Conservation (phyloP, 2,329 filamentous ascomycete species). For the Diaporthe sp. region DNA sequence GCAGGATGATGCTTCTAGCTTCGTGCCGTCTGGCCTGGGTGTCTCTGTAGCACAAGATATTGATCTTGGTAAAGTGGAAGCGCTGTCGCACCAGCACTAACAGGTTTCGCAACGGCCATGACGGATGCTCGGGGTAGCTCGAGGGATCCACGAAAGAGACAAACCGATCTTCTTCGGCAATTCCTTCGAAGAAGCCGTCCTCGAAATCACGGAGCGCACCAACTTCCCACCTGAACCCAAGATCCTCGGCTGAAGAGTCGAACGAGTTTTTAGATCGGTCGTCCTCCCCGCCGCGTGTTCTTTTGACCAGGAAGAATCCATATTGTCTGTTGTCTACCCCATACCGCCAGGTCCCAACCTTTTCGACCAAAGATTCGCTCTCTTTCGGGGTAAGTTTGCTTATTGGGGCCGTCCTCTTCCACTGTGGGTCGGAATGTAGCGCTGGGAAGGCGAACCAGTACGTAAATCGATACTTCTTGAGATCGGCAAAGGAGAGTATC, state of each 20-base stretch:
- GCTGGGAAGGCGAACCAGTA: conserved; percentile 99
- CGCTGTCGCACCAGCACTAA: conserved; percentile 86
- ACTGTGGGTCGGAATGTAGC: conserved; percentile 87
- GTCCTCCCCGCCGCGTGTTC: conserved; percentile 59
- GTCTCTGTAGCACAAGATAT: conserved; percentile 92
- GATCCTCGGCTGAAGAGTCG: conserved; percentile 61
- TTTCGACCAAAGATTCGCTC: conserved; percentile 83
- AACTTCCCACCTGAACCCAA: conserved; percentile 82
- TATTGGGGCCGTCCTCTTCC: conserved; percentile 73
- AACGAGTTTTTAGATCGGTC: conserved; percentile 57
- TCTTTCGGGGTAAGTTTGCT: conserved; percentile 74
- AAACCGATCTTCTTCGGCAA: conserved; percentile 80
- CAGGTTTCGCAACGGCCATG: conserved; percentile 93
- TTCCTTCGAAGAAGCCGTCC: conserved; percentile 84
- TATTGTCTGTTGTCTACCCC: conserved; percentile 85
- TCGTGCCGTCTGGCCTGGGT: conserved; percentile 82
- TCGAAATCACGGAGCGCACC: conserved; percentile 84
- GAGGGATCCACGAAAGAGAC: conserved; percentile 94
- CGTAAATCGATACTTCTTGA: conserved; percentile 98
- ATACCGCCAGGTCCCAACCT: conserved; percentile 89
- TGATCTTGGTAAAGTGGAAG: conserved; percentile 81
- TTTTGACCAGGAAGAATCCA: conserved; percentile 96
- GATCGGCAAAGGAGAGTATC: conserved; percentile 91
- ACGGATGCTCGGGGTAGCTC: conserved; percentile 87
- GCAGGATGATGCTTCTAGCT: conserved; percentile 83